Evolutionary conservation across 2,329 filamentous ascomycete species (phyloP).

Genomic region (Trichoderma sp.): DNA sequence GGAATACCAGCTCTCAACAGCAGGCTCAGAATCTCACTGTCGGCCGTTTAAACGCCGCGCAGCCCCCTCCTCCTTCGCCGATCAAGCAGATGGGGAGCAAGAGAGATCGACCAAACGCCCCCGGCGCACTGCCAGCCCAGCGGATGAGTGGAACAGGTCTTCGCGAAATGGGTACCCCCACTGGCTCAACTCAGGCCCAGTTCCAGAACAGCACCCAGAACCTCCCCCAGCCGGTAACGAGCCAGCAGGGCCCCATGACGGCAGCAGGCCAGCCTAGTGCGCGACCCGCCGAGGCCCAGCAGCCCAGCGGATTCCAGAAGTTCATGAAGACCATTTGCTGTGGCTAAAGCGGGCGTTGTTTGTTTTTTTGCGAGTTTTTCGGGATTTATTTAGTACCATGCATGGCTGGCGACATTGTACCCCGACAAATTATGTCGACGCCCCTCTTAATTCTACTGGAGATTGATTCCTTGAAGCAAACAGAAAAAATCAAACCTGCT

Average conservation of each 20-base stretch:
- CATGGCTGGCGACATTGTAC: constrained; percentile 16
- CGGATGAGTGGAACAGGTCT: constrained; percentile 71
- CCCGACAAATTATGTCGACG: constrained; percentile 14
- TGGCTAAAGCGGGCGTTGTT: constrained; percentile 50
- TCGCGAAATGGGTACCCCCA: constrained; percentile 76
- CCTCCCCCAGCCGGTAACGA: constrained; percentile 64
- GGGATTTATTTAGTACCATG: constrained; percentile 26
- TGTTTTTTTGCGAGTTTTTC: constrained; percentile 19
- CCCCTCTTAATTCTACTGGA: constrained; percentile 15
- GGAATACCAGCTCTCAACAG: constrained; percentile 62
- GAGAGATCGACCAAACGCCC: constrained; percentile 72
- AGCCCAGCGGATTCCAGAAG: constrained; percentile 84
- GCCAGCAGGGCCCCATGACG: constrained; percentile 58
- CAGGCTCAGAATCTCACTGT: constrained; percentile 66
- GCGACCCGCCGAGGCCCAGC: constrained; percentile 59
- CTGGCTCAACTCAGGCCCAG: constrained; percentile 90
- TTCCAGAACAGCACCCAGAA: constrained; percentile 96
- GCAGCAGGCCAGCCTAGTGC: constrained; percentile 52
- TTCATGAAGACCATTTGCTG: constrained; percentile 92
- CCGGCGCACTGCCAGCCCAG: constrained; percentile 70
- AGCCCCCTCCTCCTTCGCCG: constrained; percentile 83
- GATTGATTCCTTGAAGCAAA: constrained; percentile 7
- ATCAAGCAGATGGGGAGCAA: constrained; percentile 77
- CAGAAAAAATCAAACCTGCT: neutral
- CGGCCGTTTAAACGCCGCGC: constrained; percentile 90